Evolutionary conservation across 2,329 filamentous ascomycete genomes (phyloP), one percentile per base, ranked within the genome.

Genomic region (Pseudogymnoascus sp.): DNA sequence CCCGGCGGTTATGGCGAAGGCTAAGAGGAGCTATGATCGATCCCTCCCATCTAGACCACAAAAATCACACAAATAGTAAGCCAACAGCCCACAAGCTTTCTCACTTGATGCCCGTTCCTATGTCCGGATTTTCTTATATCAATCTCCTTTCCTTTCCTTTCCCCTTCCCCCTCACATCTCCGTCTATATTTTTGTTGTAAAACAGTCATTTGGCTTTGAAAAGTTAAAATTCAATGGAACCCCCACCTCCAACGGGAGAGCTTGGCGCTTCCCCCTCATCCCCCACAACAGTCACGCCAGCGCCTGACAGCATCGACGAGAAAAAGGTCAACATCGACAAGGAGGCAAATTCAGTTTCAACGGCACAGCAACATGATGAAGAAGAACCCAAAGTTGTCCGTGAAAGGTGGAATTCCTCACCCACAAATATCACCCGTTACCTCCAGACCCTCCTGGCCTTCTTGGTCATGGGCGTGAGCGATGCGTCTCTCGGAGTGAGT

Each of bases 381-480:
- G 39, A 43, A 43, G 47, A 54, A 28, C 4, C 5, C 8, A 32
- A 16, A 16, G 28, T 6, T 12, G 65, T 62, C 7, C 67, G 76
- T 14, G 81, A 87, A 67, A 75, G 71, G 71, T 90, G 87, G 88
- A 89, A 89, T 67, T 73, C 75, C n/a, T 80, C 86, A 0, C 71
- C 74, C 7, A 75, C 77, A 41, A 89, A 87, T 69, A 73, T 81
- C 4, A 84, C 76, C 66, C 80, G 85, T 38, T 82, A 83, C 50
- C 71, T 81, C 35, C 77, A 82, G 0, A 80, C 83, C 2, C 83
- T 86, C 66, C 83, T 81, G 72, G 79, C 80, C 4, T 84, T 90
- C 65, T 74, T 85, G 18, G 76, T 88, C 32, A 82, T 88, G 76
- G 87, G 87, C 6, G 80, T 86, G 74, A 88, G 87, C 67, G 87